Evolutionary conservation across 2,329 filamentous ascomycete species (phyloP).

Genomic region (Verticillium klebahnii): DNA sequence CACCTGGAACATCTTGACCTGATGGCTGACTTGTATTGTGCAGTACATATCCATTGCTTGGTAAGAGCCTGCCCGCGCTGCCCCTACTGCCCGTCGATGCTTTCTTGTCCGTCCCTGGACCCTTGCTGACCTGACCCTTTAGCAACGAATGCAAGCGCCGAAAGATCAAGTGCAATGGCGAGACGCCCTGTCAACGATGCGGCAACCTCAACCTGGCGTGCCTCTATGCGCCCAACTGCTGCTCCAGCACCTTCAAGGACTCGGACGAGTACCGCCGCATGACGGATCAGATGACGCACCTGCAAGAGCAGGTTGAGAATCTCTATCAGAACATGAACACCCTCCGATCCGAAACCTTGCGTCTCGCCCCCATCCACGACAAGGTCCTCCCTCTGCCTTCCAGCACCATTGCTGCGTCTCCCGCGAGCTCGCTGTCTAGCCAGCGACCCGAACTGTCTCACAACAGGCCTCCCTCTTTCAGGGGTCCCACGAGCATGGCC

Average conservation of each 20-base stretch:
- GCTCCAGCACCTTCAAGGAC: slow-evolving; percentile 79
- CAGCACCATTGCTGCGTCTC: slow-evolving; percentile 34
- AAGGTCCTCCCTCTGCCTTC: slow-evolving; percentile 30
- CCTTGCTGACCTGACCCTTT: not conserved
- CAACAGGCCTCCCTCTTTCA: slow-evolving; percentile 61
- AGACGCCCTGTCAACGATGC: slow-evolving; percentile 63
- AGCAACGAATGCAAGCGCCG: slow-evolving; percentile 73
- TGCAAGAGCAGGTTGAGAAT: slow-evolving; percentile 81
- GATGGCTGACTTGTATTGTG: slow-evolving; percentile 3
- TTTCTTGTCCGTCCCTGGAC: not conserved
- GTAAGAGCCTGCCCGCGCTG: slow-evolving; percentile 30
- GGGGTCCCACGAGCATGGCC: slow-evolving; percentile 78
- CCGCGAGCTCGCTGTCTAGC: slow-evolving; percentile 38
- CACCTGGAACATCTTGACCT: slow-evolving; percentile 6
- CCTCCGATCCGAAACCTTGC: slow-evolving; percentile 53
- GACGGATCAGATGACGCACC: slow-evolving; percentile 63
- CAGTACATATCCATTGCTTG: slow-evolving; percentile 60
- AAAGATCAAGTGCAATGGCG: slow-evolving; percentile 72
- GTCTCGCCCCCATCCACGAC: slow-evolving; percentile 39
- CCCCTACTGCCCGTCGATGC: not conserved
- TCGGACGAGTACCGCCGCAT: slow-evolving; percentile 86
- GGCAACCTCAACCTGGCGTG: slow-evolving; percentile 63
- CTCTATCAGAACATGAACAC: slow-evolving; percentile 69
- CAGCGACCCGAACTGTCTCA: slow-evolving; percentile 41
- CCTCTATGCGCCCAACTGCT: slow-evolving; percentile 63